Evolutionary conservation across 805 yeast genomes (phyloP), one percentile per base, ranked within the genome.

Genomic region (Metschnikowia vanudenii): DNA sequence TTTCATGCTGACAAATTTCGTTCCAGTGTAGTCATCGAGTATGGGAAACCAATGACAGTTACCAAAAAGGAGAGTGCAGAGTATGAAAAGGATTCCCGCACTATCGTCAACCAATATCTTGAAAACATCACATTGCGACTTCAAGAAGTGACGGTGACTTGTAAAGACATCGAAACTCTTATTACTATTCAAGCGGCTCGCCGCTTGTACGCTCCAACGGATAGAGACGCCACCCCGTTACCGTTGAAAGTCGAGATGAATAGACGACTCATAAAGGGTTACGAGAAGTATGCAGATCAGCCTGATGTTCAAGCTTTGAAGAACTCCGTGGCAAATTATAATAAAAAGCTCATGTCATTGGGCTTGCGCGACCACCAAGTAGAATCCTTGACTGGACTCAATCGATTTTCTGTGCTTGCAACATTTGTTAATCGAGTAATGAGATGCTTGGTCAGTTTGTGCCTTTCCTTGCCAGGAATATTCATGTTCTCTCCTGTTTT

Each of bases 301-400:
- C 68, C 70, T 0, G 73, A 69, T 20, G 67, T 70, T 19, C 57
- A 57, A 10, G 60, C 58, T 33, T 46, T 71, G 43, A 68, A 60
- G 39, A 46, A 55, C 9, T 46, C 59, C 30, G 73, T 71, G n/a
- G 43, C 59, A 18, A 66, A 56, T 5, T 71, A 71, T 52, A 69
- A 71, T 51, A 53, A 56, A 36, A 58, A 60, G 41, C 57, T 70
- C 20, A 53, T 55, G 55, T 51, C 56, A 22, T 49, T 65, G 44
- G 74, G 74, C 5, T 51, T 71, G 24, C 73, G 65, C 41, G 76
- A 71, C 54, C 74, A 71, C 49, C 74, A 70, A 50, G 73, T 71
- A 22, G 69, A 68, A 41, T 45, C 61, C 0, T 48, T 69, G 31
- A 54, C 62, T 2, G 43, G 52, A 7, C 48, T 60, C 8, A 55